These are phyloP conservation scores for Echinosphaeria canescens DNA, from an alignment of 2,329 filamentous ascomycete species.

Conservation along the genomic window DNA sequence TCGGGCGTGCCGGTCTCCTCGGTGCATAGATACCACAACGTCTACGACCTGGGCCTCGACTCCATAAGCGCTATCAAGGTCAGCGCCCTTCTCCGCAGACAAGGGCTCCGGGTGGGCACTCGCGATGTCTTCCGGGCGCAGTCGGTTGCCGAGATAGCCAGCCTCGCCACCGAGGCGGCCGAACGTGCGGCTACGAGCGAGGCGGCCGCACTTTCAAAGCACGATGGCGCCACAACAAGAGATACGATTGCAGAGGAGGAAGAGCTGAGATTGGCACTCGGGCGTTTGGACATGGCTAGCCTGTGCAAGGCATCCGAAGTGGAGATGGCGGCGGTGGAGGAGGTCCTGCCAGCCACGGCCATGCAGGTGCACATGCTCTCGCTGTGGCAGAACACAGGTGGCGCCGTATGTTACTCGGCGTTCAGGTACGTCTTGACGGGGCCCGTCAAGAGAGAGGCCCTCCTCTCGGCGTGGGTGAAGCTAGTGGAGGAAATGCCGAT, in stretches of 20 bases:
- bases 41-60: slow-evolving; percentile 76
- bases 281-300: too few species aligned
- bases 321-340: slow-evolving; percentile 21
- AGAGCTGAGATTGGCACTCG: too few species aligned
- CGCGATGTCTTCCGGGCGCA: slow-evolving; percentile 47
- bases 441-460: slow-evolving; percentile 10
- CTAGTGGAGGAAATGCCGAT: slow-evolving; percentile 36
- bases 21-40: slow-evolving; percentile 37
- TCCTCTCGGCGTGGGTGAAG: slow-evolving; percentile 37
- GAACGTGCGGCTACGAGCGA: too few species aligned
- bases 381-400: slow-evolving; percentile 46
- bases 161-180: slow-evolving; percentile 1
- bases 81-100: slow-evolving; percentile 43
- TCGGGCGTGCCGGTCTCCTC: slow-evolving; percentile 34
- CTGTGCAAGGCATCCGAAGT: too few species aligned
- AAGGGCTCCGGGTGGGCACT: slow-evolving; percentile 39
- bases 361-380: slow-evolving; percentile 69
- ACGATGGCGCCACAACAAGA: too few species aligned
- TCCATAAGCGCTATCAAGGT: slow-evolving; percentile 86
- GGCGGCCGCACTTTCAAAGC: too few species aligned
- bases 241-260: too few species aligned
- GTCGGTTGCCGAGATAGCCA: slow-evolving; percentile 43
- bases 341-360: slow-evolving; percentile 44
- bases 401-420: slow-evolving; percentile 48
- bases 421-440: slow-evolving; percentile 39